Evolutionary conservation across 2,329 filamentous ascomycete genomes (phyloP).

Genomic region (Pseudogymnoascus sp.): DNA sequence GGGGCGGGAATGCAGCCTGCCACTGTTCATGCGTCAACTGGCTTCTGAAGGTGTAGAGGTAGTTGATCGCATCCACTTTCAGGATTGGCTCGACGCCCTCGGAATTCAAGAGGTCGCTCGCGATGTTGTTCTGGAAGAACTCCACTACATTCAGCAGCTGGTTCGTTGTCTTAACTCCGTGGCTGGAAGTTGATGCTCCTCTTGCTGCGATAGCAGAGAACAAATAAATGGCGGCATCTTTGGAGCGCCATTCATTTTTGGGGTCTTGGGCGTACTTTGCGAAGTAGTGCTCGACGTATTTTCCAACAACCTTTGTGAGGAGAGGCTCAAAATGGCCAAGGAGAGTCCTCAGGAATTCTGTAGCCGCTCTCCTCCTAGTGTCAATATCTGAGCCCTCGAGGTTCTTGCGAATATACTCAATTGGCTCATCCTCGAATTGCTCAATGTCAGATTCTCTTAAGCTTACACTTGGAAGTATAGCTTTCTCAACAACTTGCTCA

Average conservation of each 20-base stretch:
- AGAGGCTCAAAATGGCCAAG: slow-evolving; percentile 80
- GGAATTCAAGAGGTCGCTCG: slow-evolving; percentile 72
- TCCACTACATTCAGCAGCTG: slow-evolving; percentile 80
- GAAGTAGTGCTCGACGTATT: slow-evolving; percentile 82
- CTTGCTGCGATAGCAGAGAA: slow-evolving; percentile 93
- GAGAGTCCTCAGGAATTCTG: slow-evolving; percentile 84
- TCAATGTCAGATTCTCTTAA: slow-evolving; percentile 90
- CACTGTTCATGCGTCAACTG: slow-evolving; percentile 88
- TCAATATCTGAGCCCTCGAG: slow-evolving; percentile 94
- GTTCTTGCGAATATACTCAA: slow-evolving; percentile 93
- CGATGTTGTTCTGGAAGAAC: slow-evolving; percentile 91
- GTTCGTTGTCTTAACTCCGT: slow-evolving; percentile 88
- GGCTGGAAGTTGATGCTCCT: slow-evolving; percentile 74
- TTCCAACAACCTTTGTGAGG: slow-evolving; percentile 79
- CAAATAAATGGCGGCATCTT: slow-evolving; percentile 96
- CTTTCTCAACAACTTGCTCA: slow-evolving; percentile 86
- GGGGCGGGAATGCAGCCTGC: slow-evolving; percentile 77
- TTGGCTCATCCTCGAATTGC: slow-evolving; percentile 95
- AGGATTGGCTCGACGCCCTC: slow-evolving; percentile 70
- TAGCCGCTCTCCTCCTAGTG: slow-evolving; percentile 83
- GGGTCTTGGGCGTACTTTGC: slow-evolving; percentile 61
- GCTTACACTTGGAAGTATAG: slow-evolving; percentile 86
- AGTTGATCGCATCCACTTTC: slow-evolving; percentile 97
- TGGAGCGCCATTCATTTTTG: slow-evolving; percentile 80
- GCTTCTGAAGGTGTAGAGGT: slow-evolving; percentile 92